Evolutionary conservation across 345 rosid genomes (phyloP).

Genomic region (Adansonia digitata): DNA sequence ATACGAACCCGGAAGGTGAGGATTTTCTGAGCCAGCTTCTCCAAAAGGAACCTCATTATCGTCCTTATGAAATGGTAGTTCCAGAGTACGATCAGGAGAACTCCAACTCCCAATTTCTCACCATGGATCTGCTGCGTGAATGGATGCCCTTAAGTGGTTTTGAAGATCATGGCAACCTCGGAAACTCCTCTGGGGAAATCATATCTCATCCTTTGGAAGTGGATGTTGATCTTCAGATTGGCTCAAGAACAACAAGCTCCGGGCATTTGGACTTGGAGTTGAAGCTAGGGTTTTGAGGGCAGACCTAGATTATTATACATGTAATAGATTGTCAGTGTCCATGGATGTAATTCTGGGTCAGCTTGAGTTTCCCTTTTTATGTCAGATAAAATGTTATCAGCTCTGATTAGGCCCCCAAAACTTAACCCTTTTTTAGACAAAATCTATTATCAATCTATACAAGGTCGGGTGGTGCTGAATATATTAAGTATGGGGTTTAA

Average conservation of each 20-base stretch:
- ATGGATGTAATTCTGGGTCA: neutral
- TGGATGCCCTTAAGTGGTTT: neutral
- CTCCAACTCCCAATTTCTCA: neutral
- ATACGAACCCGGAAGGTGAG: neutral
- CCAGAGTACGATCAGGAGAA: neutral
- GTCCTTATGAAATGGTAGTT: neutral
- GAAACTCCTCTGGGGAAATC: neutral
- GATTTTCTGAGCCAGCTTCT: neutral
- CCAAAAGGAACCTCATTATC: neutral
- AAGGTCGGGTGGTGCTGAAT: neutral
- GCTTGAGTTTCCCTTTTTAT: neutral
- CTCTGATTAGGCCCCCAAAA: neutral
- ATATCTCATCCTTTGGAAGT: neutral
- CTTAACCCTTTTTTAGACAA: neutral
- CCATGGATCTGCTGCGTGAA: conserved; percentile 8
- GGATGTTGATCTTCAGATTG: neutral
- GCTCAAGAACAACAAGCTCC: neutral
- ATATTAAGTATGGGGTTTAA: neutral
- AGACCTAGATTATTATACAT: neutral
- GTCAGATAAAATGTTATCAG: neutral
- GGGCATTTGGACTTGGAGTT: neutral
- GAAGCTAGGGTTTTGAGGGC: conserved; percentile 10
- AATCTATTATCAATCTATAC: neutral
- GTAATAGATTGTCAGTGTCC: neutral
- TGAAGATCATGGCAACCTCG: neutral